Base-by-base conservation (phyloP, 2,329 filamentous ascomycete species). In the Ceratocystiopsis sp. region DNA sequence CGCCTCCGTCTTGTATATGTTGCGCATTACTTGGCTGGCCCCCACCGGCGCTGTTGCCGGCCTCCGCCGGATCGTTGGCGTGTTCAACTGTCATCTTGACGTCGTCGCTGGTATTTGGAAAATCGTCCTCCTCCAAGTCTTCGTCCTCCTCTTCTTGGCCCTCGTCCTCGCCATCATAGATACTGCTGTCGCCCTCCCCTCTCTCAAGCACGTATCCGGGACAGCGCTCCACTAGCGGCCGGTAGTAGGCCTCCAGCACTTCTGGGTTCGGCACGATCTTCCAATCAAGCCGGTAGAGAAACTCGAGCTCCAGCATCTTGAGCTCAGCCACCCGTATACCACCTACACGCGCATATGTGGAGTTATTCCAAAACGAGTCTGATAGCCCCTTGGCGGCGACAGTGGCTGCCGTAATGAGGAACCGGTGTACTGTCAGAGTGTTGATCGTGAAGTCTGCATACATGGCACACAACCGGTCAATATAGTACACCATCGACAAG, bases 401-500 rank as follows among this genome's bases (percentile, higher is more conserved):
- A 0, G 91, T 95, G 11, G 87, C 89, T 17, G 87, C 86, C 2
- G 89, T 91, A 51, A 98, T 98, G 11, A 98, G 72, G 56, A 96
- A 98, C 10, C 91, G 86, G 63, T 98, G 91, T 3, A 98, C 89
- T 0, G 91, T 98, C 17, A 98, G 69, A 39, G 85, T 94, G 57
- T 87, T 94, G 52, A 98, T 93, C 25, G 87, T 95, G 59, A 98
- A 98, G 39, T 89, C 83, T 3, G 84, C 82, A 58, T 95, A 98
- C 46, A 93, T 68, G 12, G 84, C 80, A 61, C 89, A 98, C 18
- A 98, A 71, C 32, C 86, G 80, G 62, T 98, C 91, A 54, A 98
- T 96, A 56, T 96, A 98, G 58, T 93, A 98, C 45, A 98, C 91
- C 85, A 98, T 96, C 52, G 87, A 91, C 34, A 98, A 74, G n/a